Conservation (phyloP, 805 yeast species). For the Wickerhamiella australiensis region DNA sequence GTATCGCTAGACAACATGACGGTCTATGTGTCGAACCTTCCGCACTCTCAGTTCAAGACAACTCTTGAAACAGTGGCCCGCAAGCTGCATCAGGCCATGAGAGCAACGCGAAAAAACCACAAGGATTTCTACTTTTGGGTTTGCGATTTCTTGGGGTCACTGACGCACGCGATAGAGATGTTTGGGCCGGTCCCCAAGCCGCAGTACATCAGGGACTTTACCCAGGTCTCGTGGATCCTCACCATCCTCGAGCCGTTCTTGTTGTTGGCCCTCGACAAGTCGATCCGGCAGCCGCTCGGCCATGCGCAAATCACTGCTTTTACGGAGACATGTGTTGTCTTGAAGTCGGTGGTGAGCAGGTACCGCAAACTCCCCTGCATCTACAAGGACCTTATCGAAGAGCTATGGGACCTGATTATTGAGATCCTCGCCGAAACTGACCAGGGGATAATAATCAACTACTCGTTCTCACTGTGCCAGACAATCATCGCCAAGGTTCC, state of each 20-base stretch:
- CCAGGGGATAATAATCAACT: conserved; percentile 4
- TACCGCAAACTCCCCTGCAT: conserved; percentile 7
- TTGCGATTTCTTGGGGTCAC: conserved; percentile 2
- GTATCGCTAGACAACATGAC: background rate
- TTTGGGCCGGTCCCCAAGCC: conserved; percentile 9
- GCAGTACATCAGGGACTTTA: conserved; percentile 2
- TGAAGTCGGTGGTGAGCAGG: background rate
- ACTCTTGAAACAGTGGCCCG: conserved; percentile 5
- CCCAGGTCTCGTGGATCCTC: conserved; percentile 5
- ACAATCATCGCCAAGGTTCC: conserved; percentile 14
- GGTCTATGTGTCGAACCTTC: background rate
- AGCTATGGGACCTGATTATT: conserved; percentile 20
- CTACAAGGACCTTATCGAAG: conserved; percentile 9
- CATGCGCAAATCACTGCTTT: conserved; percentile 3
- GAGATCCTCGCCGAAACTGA: conserved; percentile 16
- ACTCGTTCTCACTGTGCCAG: conserved; percentile 16
- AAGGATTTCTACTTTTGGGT: conserved; percentile 6
- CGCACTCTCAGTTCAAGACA: conserved; percentile 5
- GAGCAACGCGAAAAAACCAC: background rate
- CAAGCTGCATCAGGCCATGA: conserved; percentile 6
- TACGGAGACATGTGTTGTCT: conserved; percentile 2
- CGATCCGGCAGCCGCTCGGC: background rate
- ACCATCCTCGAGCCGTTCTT: background rate
- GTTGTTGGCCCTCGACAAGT: background rate
- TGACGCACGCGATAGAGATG: background rate